Evolutionary conservation across 2,329 filamentous ascomycete genomes (phyloP).

Genomic region (Blastomyces gilchristii): DNA sequence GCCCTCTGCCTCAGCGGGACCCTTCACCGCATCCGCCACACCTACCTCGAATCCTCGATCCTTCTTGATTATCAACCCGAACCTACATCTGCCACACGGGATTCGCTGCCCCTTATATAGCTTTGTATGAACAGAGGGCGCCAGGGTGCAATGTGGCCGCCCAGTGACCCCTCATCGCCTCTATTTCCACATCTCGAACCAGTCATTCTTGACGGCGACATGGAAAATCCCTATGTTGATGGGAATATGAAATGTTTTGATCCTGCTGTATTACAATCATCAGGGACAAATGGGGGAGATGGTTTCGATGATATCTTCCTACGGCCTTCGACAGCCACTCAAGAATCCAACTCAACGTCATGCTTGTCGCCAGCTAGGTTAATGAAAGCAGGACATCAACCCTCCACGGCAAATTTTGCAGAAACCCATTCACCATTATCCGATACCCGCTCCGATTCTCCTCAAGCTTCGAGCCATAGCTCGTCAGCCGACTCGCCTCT

Average conservation of each 20-base stretch:
- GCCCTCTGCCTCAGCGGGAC: background rate
- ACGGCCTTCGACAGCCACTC: slow-evolving; percentile 24
- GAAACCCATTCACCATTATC: slow-evolving; percentile 25
- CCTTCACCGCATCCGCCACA: background rate
- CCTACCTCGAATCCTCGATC: background rate
- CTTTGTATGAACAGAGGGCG: background rate
- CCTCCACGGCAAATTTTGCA: slow-evolving; percentile 10
- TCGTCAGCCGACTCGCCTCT: slow-evolving; percentile 36
- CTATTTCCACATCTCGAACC: slow-evolving; percentile 31
- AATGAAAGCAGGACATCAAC: slow-evolving; percentile 11
- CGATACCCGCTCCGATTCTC: slow-evolving; percentile 37
- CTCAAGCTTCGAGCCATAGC: slow-evolving; percentile 34
- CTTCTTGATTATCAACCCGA: background rate
- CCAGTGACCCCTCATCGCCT: slow-evolving; percentile 28
- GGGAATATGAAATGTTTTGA: slow-evolving; percentile 37
- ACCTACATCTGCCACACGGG: background rate
- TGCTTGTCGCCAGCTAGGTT: slow-evolving; percentile 24
- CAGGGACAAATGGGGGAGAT: slow-evolving; percentile 28
- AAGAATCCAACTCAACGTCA: slow-evolving; percentile 22
- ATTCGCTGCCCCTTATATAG: background rate
- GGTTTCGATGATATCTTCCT: slow-evolving; percentile 36
- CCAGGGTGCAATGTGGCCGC: slow-evolving; percentile 25
- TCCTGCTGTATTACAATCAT: slow-evolving; percentile 28
- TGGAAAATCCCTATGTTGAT: slow-evolving; percentile 33
- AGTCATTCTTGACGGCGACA: slow-evolving; percentile 35